Conservation (phyloP, 257 asterid genomes). For the Lantana camara region DNA sequence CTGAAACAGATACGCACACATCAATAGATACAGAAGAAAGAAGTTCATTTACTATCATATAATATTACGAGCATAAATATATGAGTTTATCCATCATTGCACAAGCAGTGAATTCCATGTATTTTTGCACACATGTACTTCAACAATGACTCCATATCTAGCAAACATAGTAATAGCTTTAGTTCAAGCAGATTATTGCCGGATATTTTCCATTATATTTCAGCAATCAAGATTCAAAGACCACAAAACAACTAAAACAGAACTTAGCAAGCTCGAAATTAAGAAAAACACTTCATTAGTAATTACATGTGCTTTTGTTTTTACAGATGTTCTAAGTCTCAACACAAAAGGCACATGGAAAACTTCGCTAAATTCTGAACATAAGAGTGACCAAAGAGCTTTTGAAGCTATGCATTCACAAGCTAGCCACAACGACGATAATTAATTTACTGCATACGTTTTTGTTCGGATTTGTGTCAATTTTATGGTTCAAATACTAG, state of each 20-base stretch:
- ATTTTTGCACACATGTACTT: slow-evolving; percentile 1
- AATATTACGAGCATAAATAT: slow-evolving; percentile 25
- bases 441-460: background rate
- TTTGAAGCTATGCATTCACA: slow-evolving; percentile 19
- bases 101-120: background rate
- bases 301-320: slow-evolving; percentile 11
- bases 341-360: background rate
- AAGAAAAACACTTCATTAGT: slow-evolving; percentile 1
- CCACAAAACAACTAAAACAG: slow-evolving; percentile 6
- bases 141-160: slow-evolving; percentile 5
- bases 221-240: slow-evolving; percentile 11
- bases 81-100: no score
- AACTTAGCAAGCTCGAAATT: background rate
- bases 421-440: background rate
- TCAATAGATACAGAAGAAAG: slow-evolving; percentile 19
- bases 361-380: background rate
- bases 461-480: background rate
- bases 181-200: background rate
- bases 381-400: slow-evolving; percentile 8
- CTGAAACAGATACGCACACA: slow-evolving; percentile 47
- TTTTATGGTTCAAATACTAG: background rate
- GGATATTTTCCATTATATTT: background rate
- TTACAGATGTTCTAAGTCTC: background rate
- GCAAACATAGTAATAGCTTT: background rate
- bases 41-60: slow-evolving; percentile 13